phyloP scores from a whole-genome alignment of 2,329 filamentous ascomycete genomes.

The Hirsutella rhossiliensis region DNA sequence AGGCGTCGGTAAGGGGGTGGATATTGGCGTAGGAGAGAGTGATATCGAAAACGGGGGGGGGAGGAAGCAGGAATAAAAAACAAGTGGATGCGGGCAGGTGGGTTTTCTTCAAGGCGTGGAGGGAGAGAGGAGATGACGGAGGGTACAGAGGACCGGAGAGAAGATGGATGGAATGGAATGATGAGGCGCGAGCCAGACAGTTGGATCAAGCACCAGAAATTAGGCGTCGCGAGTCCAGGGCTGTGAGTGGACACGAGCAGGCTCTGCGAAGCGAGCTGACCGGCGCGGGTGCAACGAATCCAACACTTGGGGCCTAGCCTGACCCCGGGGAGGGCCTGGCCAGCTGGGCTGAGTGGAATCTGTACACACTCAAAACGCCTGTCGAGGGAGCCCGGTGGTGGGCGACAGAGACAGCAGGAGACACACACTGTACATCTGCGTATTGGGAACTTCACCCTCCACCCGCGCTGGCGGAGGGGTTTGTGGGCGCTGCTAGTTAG shows the following conservation, averaged over 20 bases:
- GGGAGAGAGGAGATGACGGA: neutral
- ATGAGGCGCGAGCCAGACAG: conserved; percentile 4
- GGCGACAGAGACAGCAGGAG: neutral
- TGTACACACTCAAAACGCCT: neutral
- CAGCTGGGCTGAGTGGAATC: neutral
- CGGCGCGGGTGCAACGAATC: neutral
- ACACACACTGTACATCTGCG: too few species aligned
- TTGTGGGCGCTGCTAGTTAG: too few species aligned
- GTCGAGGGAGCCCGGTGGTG: neutral
- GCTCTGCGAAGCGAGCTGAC: neutral
- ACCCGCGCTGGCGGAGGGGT: too few species aligned
- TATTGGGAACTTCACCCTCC: too few species aligned
- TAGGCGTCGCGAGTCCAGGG: neutral
- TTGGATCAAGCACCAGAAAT: conserved; percentile 1
- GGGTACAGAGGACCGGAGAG: neutral
- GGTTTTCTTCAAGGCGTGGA: conserved; percentile 2
- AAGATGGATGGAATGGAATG: conserved; percentile 2
- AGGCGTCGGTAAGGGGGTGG: neutral
- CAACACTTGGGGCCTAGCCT: neutral
- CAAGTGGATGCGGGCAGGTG: conserved; percentile 1
- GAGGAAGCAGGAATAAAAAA: neutral
- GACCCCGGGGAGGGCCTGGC: neutral
- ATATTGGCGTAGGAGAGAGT: neutral
- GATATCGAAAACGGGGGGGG: neutral
- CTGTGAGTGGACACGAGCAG: neutral